Conservation (phyloP, 495 filamentous ascomycete species). For the Penicillium atrosanguineum region DNA sequence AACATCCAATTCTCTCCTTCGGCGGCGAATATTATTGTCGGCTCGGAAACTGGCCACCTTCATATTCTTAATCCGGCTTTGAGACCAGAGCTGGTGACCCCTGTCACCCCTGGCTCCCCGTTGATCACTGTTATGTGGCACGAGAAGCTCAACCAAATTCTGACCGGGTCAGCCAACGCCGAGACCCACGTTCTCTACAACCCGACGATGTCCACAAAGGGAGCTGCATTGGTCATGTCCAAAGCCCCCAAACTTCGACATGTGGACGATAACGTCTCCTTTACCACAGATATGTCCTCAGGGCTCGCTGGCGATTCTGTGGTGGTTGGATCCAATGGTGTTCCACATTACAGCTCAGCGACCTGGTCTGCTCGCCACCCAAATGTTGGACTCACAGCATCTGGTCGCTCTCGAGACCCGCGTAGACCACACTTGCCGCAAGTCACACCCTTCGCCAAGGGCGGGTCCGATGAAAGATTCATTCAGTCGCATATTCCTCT, state of each 20-base stretch:
- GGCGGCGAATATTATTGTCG: conserved; percentile 78
- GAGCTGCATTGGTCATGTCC: conserved; percentile 86
- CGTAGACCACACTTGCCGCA: conserved; percentile 76
- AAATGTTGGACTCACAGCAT: conserved; percentile 69
- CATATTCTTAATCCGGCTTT: conserved; percentile 91
- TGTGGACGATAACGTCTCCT: conserved; percentile 83
- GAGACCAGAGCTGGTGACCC: conserved; percentile 75
- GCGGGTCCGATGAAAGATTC: conserved; percentile 84
- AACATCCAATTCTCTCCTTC: conserved; percentile 89
- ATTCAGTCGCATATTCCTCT: conserved; percentile 84
- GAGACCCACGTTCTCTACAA: conserved; percentile 90
- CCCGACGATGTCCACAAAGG: conserved; percentile 73
- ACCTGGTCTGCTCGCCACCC: conserved; percentile 66
- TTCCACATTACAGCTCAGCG: conserved; percentile 45
- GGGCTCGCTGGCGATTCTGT: conserved; percentile 83
- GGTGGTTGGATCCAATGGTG: conserved; percentile 52
- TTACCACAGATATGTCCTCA: conserved; percentile 76
- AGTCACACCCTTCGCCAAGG: conserved; percentile 89
- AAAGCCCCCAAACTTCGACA: conserved; percentile 92
- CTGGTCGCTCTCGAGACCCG: conserved; percentile 77
- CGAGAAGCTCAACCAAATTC: conserved; percentile 89
- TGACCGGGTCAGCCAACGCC: conserved; percentile 87
- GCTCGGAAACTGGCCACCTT: conserved; percentile 80
- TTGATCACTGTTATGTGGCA: conserved; percentile 89
- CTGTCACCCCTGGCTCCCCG: conserved; percentile 77